Evolutionary conservation across 257 asterid genomes (phyloP).

Genomic region (Solanum dulcamara): DNA sequence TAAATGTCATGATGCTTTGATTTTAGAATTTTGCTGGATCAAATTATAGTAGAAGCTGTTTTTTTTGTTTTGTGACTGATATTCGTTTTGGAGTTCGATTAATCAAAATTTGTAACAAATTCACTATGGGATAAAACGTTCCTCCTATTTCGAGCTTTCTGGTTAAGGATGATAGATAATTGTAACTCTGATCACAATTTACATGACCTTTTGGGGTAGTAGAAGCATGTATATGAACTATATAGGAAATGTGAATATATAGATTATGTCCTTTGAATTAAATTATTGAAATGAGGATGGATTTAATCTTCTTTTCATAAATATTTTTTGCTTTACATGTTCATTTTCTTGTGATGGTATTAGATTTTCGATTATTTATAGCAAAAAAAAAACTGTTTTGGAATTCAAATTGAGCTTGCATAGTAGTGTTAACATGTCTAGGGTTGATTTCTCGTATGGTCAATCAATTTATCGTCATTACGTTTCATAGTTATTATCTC

Average conservation of each 20-base stretch:
- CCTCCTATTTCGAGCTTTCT: neutral
- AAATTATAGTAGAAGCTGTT: too few relatives aligned
- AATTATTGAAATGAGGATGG: neutral
- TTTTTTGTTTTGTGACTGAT: too few relatives aligned
- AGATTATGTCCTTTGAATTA: too few relatives aligned
- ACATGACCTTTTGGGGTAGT: too few relatives aligned
- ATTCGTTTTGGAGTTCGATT: neutral
- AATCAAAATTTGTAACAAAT: neutral
- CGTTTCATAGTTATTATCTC: neutral
- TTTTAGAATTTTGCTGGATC: too few relatives aligned
- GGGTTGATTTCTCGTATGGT: neutral
- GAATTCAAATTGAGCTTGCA: neutral
- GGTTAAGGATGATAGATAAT: neutral
- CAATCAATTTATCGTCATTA: neutral
- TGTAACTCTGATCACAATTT: too few relatives aligned
- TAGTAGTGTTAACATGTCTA: neutral
- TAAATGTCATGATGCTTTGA: neutral
- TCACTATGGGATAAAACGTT: too few relatives aligned
- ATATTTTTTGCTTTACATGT: neutral
- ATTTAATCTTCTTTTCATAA: neutral
- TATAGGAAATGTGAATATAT: neutral
- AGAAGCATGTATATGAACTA: neutral
- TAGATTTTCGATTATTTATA: neutral
- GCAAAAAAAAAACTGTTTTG: neutral
- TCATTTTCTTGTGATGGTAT: neutral